A percentile compares a stretch with the other conserved stretches of the same genome.
phyloP scores from a whole-genome alignment of 768 basidiomycete genomes.

The Lepiota brunneoincarnata region DNA sequence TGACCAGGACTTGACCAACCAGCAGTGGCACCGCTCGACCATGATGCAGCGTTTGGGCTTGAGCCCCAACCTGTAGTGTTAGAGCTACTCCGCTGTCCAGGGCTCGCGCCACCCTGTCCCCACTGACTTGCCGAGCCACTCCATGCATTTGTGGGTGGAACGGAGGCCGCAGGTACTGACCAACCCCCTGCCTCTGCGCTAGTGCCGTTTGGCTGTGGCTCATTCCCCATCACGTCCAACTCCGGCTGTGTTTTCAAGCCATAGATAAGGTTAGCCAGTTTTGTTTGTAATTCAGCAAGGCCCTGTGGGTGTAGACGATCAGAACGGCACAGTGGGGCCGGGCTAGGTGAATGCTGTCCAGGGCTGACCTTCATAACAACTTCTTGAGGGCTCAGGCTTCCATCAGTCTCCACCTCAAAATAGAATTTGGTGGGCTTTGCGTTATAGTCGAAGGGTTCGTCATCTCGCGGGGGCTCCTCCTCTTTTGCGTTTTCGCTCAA shows the following conservation, averaged over 20 bases:
- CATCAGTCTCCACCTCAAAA: conserved; percentile 92
- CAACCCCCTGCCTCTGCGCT: conserved; percentile 21
- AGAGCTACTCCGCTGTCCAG: conserved; percentile 6
- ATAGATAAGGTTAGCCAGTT: conserved; percentile 76
- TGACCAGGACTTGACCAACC: conserved; percentile 25
- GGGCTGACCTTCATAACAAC: conserved; percentile 74
- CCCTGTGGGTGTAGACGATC: conserved; percentile 44
- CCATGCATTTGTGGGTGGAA: conserved; percentile 22
- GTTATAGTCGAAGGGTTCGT: conserved; percentile 83
- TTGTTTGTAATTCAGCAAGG: conserved; percentile 73
- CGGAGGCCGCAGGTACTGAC: conserved; percentile 19
- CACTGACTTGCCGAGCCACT: conserved; percentile 21
- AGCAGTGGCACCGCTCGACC: conserved; percentile 11
- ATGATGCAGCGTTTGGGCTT: conserved; percentile 6
- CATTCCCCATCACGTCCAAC: conserved; percentile 45
- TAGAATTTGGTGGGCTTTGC: conserved; percentile 91
- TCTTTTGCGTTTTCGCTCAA: conserved; percentile 81
- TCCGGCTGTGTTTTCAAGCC: conserved; percentile 68
- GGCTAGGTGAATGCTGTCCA: conserved; percentile 2
- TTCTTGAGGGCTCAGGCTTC: conserved; percentile 84
- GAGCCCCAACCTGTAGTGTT: conserved; percentile 9
- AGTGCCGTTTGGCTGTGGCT: conserved; percentile 32
- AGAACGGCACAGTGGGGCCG: background rate
- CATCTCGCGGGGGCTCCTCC: conserved; percentile 78
- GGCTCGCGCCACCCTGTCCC: conserved; percentile 13